Conservation (phyloP, 106 monocot genomes). For the Acanthochlamys bracteata region DNA sequence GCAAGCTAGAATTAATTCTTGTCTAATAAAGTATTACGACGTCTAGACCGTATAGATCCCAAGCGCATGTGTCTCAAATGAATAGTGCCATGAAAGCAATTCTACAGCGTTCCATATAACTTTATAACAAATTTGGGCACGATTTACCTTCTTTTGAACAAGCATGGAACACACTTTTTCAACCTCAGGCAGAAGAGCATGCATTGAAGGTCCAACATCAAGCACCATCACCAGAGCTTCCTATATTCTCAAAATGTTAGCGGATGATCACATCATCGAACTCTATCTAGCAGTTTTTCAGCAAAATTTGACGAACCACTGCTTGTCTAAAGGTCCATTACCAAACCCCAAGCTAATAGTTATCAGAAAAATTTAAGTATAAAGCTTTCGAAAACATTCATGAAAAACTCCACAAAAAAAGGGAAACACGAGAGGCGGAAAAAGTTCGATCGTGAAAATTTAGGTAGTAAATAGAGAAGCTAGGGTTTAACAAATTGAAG, state of each 20-base stretch:
- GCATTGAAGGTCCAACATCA: constrained; percentile 93
- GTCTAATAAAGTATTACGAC: background rate
- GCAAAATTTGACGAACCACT: no score
- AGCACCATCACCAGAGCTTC: constrained; percentile 72
- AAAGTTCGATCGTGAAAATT: no score
- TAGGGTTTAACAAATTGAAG: no score
- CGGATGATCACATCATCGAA: no score
- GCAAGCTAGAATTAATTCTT: background rate
- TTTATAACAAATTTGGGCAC: background rate
- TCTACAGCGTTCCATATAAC: background rate
- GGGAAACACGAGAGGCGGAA: no score
- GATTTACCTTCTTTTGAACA: constrained; percentile 75
- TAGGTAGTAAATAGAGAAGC: no score
- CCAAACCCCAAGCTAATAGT: no score
- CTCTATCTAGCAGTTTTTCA: no score
- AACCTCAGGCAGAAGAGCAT: constrained; percentile 56
- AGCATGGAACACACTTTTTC: constrained; percentile 78
- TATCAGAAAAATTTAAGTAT: no score
- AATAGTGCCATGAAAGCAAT: background rate
- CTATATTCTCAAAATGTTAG: constrained; percentile 17
- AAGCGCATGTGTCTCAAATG: background rate
- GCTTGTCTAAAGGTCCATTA: no score
- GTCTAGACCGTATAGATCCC: background rate
- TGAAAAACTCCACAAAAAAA: no score
- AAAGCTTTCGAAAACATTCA: no score